Evolutionary conservation across 2,329 filamentous ascomycete genomes (phyloP), one percentile per base, ranked within the genome.

Genomic region (Fusarium fujikuroi): DNA sequence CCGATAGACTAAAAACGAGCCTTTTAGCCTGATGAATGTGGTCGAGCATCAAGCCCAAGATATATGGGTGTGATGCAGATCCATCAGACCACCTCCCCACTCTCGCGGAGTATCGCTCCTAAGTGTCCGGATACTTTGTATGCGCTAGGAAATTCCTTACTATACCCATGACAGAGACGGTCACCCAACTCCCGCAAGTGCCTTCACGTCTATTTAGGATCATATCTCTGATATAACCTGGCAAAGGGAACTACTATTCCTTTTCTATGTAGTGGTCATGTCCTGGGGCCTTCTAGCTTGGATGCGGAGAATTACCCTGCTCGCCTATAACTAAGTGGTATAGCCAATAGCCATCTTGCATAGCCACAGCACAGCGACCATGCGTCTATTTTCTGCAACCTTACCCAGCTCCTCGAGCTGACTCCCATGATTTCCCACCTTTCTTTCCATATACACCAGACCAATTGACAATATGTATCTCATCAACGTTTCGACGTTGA

Each of bases 401-500:
- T 44, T 6, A 12, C 0, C 9, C 18, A 37, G 18, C 12, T 37
- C 18, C 34, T 16, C 19, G 30, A 49, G 43, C 56, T 59, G 43
- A 52, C 25, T 12, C 12, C 25, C 56, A 12, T 21, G 16, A 21
- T 32, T 10, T 32, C 9, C 11, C 10, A 7, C 8, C 5, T 3
- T 30, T 1, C 3, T 25, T 23, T 19, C 21, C 0, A 42, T 9
- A n/a, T 4, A 18, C 2, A 2, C 5, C 9, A 21, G 8, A 18
- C 12, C 2, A 34, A 14, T 36, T 8, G 9, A 25, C 40, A 18
- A 34, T 19, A 76, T 76, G 74, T 65, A 73, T 43, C 74, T 76
- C 40, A 65, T 76, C 30, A 73, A 76, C 15, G 64, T 58, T 6
- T 49, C 62, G 9, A 71, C 53, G 2, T 39, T 71, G 4, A 21